Evolutionary conservation across 768 basidiomycete species (phyloP).

Genomic region (Suillus clintonianus): DNA sequence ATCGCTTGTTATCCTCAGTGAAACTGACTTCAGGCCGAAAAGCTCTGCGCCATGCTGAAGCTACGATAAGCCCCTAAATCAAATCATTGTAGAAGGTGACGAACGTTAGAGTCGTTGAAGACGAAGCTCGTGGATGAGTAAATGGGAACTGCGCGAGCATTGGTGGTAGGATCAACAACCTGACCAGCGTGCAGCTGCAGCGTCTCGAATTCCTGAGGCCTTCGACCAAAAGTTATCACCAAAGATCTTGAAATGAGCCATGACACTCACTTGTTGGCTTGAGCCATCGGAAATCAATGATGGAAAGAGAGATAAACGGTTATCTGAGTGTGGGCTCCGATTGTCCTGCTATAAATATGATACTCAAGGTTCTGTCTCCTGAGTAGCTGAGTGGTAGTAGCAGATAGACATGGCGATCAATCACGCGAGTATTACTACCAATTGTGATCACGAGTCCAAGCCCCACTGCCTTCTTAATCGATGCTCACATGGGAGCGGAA

Average conservation of each 20-base stretch:
- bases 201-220: constrained; percentile 59
- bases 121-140: constrained; percentile 58
- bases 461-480: too few relatives aligned
- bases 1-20: not conserved
- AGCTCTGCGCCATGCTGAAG: constrained; percentile 55
- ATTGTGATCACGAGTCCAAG: not conserved
- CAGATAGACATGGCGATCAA: not conserved
- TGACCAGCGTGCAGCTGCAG: constrained; percentile 66
- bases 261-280: constrained; percentile 21
- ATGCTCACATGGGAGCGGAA: too few relatives aligned
- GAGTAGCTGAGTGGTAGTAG: too few relatives aligned
- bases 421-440: not conserved
- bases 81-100: not conserved
- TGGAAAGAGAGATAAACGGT: not conserved
- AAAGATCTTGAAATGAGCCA: not conserved
- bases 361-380: not conserved
- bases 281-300: constrained; percentile 16
- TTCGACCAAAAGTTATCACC: not conserved
- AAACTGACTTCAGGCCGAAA: constrained; percentile 43
- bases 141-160: constrained; percentile 65
- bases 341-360: not conserved
- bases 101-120: constrained; percentile 55
- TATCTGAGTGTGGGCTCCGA: not conserved
- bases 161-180: constrained; percentile 50
- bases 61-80: constrained; percentile 7